Evolutionary conservation across 2,329 filamentous ascomycete genomes (phyloP), one percentile per base, ranked within the genome.

Genomic region (Aureobasidium sp.): DNA sequence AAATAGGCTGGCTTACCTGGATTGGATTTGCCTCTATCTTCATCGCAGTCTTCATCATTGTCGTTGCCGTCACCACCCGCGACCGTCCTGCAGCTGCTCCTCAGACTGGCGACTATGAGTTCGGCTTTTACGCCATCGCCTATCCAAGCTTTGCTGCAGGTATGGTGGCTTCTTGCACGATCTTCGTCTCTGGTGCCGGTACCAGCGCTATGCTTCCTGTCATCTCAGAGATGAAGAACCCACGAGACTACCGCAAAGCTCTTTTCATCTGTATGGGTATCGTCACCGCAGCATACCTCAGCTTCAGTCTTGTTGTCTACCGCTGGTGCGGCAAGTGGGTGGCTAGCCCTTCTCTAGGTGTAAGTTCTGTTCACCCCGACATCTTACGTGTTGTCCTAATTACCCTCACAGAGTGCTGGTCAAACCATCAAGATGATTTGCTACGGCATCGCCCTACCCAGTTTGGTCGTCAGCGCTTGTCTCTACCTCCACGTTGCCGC

Each of bases 171-270:
- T 77, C 80, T 0, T 77, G 78, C 1, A 84, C 82, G 2, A 86
- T 87, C 65, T 85, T 87, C 72, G 80, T 82, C 62, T 83, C 82
- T 2, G 80, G 78, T 7, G 81, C 84, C 0, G 83, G 81, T 20
- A 86, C 84, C 0, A 82, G 80, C 0, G 82, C 83, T 1, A 87
- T 87, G 68, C 73, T 87, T 1, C 83, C 84, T 5, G 82, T 88
- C 63, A 87, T 87, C 59, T 82, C 81, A 0, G 86, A 88, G 73
- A 88, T 88, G 84, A 76, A 75, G 46, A 76, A 78, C 34, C 84
- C 85, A 0, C 76, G 75, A 24, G 82, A 86, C 66, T 87, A 82
- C 71, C 79, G 78, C 64, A 86, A 86, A 70, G 80, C 85, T 0
- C 75, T 87, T 0, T 85, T 80, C 67, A 71, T 80, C 15, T 84